These are phyloP conservation scores for Begonia fuchsioides DNA, from an alignment of 306 rosid species.

Conservation along the genomic window DNA sequence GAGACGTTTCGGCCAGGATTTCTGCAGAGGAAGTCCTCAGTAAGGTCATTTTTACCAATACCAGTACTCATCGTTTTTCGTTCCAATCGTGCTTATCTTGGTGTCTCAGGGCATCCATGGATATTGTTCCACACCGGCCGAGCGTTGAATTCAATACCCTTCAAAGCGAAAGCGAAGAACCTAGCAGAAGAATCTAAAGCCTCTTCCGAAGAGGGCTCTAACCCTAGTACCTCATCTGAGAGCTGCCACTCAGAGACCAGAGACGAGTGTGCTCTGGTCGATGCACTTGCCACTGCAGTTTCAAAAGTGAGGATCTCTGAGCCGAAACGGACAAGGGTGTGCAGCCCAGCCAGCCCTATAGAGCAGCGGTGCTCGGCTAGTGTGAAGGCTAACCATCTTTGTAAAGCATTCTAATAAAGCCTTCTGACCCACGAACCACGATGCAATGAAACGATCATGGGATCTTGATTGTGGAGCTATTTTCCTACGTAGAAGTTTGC, in stretches of 20 bases:
- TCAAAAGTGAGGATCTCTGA: constrained; percentile 89
- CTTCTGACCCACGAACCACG: constrained; percentile 35
- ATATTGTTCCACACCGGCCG: constrained; percentile 71
- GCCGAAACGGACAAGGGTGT: constrained; percentile 82
- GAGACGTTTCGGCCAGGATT: constrained; percentile 77
- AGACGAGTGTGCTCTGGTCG: constrained; percentile 55
- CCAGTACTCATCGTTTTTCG: too few species aligned
- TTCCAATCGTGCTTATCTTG: background rate
- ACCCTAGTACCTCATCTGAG: constrained; percentile 35
- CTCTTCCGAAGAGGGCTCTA: constrained; percentile 2
- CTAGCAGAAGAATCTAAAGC: constrained; percentile 29
- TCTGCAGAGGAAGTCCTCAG: constrained; percentile 92
- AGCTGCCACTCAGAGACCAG: constrained; percentile 52
- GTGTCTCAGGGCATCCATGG: constrained; percentile 85
- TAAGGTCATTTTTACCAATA: constrained; percentile 26
- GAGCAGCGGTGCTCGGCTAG: constrained; percentile 97
- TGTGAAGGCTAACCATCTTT: constrained; percentile 88
- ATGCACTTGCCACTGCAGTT: constrained; percentile 83
- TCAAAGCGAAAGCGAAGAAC: constrained; percentile 39
- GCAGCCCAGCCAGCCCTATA: constrained; percentile 67
- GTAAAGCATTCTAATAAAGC: constrained; percentile 88
- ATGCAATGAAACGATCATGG: constrained; percentile 2
- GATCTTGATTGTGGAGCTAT: background rate
- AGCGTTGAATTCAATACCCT: constrained; percentile 39
- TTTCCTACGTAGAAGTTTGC: background rate